Base-by-base conservation (phyloP, 164 flowering plant species). In the Kingdonia uniflora region DNA sequence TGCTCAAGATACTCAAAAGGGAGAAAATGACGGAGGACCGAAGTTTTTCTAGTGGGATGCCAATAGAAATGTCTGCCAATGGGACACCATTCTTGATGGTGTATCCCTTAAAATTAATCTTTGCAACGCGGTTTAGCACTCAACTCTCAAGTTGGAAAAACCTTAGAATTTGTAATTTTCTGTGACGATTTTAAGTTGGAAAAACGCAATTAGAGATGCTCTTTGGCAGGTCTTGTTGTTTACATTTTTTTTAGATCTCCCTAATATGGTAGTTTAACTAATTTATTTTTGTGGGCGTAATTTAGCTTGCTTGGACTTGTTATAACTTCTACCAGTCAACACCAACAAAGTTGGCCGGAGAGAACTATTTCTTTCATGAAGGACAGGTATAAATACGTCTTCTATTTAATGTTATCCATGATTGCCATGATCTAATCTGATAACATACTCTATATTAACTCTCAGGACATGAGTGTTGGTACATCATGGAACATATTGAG, bases 401-500 rank as follows among this genome's bases (percentile, higher is more conserved):
- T 23, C 51, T 44, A 19, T n/a, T 11, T 61, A 16, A 10, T 50
- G 13, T 33, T 29, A 25, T 47, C 29, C 19, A 6, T 11, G 1
- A 47, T 21, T 17, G 4, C 4, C 6, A 20, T 11, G 5, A 33
- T 17, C 1, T 19, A 38, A 40, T 53, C 49, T 44, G 37, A 45
- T n/a, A 16, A 17, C 19, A 19, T n/a, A 14, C 24, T 41, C 17
- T 48, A 58, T 14, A 37, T 42, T 2, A 66, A 58, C 42, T 56
- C 54, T 59, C 70, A 94, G 99, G 97, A 94, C 72, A 81, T 94
- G 94, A 79, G 67, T 57, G 95, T 87, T 20, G 96, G 97, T 54
- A 94, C 99, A 50, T 89, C 99, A 11, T 94, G 99, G 99, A 94
- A 88, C 67, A 89, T 94, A 68, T 61, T 89, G 77, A 80, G 99